Evolutionary conservation across 257 asterid genomes (phyloP), one percentile per base, ranked within the genome.

Genomic region (Coffea eugenioides): DNA sequence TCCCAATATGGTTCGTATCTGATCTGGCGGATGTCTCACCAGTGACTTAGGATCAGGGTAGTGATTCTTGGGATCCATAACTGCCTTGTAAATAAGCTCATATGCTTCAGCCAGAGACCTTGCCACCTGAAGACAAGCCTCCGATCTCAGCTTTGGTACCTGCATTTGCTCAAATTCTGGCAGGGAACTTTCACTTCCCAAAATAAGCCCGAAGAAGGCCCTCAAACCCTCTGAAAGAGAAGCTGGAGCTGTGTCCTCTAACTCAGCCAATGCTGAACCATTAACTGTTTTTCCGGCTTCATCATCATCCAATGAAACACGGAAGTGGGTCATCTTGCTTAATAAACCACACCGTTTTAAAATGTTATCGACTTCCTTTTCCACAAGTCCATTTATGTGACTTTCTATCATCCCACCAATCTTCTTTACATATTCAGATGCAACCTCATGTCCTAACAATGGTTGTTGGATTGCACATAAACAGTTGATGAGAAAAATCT

Each of bases 21-120:
- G 99, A 88, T 93, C 96, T 46, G 98, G 97, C 41, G 97, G 97
- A 82, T 94, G 97, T 86, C 98, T 93, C 27, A 91, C 98, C 84
- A 93, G 87, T 27, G 97, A 89, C 85, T 91, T 89, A 51, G 98
- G 98, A 76, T 94, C 97, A 20, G 93, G 91, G 83, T 94, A 94
- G 14, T 83, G 81, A 62, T 90, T 93, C 77, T 80, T 75, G 18
- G 97, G 97, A 74, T 95, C 98, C 94, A 92, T 92, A 56, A 93
- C 90, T 56, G 92, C 97, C 54, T 80, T 84, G 82, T 90, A 89
- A 81, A 95, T 91, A 75, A 90, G 92, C 81, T 92, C 97, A 59
- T 91, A 95, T 5, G 92, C 90, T 80, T 88, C 96, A 2, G 97
- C 97, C 80, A 95, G 86, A 0, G 96, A 88, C 82, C 88, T 85